These are phyloP conservation scores for Phytophthora citricola DNA, from an alignment of 352 stramenopile genomes.

Conservation along the genomic window DNA sequence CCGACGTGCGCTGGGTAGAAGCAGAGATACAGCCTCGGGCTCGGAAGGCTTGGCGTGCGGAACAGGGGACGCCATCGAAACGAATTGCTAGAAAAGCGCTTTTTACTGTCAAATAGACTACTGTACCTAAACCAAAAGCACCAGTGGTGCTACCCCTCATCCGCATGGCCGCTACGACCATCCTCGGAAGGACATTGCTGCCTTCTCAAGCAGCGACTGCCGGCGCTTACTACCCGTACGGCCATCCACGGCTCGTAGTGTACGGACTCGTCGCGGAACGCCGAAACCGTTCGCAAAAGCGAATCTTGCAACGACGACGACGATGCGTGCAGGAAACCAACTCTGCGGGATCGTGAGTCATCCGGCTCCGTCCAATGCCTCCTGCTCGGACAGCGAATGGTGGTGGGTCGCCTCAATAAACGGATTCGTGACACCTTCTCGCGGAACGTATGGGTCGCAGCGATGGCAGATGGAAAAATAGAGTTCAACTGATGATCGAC, in stretches of 20 bases:
- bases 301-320: slow-evolving; percentile 18
- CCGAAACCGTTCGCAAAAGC: too few species aligned
- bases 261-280: too few species aligned
- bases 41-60: neutral
- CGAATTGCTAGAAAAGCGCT: neutral
- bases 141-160: too few species aligned
- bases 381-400: slow-evolving; percentile 11
- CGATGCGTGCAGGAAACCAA: slow-evolving; percentile 7
- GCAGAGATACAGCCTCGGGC: slow-evolving; percentile 5
- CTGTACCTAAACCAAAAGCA: too few species aligned
- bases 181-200: too few species aligned
- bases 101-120: neutral
- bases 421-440: slow-evolving; percentile 13
- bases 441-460: slow-evolving; percentile 16
- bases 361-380: slow-evolving; percentile 3
- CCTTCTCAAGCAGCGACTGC: too few species aligned
- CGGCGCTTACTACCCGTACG: too few species aligned
- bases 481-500: neutral
- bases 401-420: slow-evolving; percentile 4
- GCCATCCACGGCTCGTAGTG: too few species aligned
- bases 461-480: slow-evolving; percentile 13
- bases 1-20: slow-evolving; percentile 22
- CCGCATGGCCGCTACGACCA: too few species aligned
- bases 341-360: slow-evolving; percentile 12
- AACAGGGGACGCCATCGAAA: neutral